phyloP scores from a whole-genome alignment of 805 yeast species.

The Metschnikowia corniflorae region DNA sequence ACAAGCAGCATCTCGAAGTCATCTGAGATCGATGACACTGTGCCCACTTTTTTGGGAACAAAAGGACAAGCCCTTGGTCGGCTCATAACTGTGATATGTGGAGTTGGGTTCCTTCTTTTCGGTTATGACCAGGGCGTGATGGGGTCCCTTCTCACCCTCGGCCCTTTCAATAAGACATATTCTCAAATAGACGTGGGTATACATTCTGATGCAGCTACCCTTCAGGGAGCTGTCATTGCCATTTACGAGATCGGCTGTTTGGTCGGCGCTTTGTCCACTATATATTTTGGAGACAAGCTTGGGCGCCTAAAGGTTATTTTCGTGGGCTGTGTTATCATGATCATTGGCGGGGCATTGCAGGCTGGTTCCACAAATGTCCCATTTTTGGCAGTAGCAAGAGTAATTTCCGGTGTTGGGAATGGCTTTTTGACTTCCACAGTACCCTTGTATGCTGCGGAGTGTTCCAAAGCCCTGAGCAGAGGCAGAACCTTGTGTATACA shows the following conservation, averaged over 20 bases:
- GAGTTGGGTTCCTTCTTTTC: slow-evolving; percentile 30
- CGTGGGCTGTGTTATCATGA: slow-evolving; percentile 19
- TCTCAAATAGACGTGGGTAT: slow-evolving; percentile 16
- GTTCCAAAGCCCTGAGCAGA: slow-evolving; percentile 32
- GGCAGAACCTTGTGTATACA: slow-evolving; percentile 30
- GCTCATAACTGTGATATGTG: slow-evolving; percentile 15
- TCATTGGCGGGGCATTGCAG: slow-evolving; percentile 24
- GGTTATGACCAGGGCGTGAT: slow-evolving; percentile 44
- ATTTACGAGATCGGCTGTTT: slow-evolving; percentile 24
- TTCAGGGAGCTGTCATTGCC: slow-evolving; percentile 23
- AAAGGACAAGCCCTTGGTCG: slow-evolving; percentile 11
- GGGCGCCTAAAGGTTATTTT: slow-evolving; percentile 23
- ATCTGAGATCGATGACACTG: neutral
- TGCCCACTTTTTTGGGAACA: slow-evolving; percentile 13
- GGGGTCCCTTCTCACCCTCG: slow-evolving; percentile 25
- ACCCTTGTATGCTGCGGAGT: slow-evolving; percentile 36
- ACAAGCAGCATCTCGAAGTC: slow-evolving; percentile 3
- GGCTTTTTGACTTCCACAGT: slow-evolving; percentile 36
- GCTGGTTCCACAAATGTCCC: slow-evolving; percentile 21
- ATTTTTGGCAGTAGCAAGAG: slow-evolving; percentile 31
- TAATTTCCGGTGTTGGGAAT: slow-evolving; percentile 33
- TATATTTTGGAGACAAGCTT: slow-evolving; percentile 20
- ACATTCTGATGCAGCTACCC: slow-evolving; percentile 14
- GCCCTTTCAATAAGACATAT: slow-evolving; percentile 19
- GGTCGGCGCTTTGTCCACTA: slow-evolving; percentile 20